phyloP scores from a whole-genome alignment of 2,329 filamentous ascomycete genomes.

The Neonectria faginata region DNA sequence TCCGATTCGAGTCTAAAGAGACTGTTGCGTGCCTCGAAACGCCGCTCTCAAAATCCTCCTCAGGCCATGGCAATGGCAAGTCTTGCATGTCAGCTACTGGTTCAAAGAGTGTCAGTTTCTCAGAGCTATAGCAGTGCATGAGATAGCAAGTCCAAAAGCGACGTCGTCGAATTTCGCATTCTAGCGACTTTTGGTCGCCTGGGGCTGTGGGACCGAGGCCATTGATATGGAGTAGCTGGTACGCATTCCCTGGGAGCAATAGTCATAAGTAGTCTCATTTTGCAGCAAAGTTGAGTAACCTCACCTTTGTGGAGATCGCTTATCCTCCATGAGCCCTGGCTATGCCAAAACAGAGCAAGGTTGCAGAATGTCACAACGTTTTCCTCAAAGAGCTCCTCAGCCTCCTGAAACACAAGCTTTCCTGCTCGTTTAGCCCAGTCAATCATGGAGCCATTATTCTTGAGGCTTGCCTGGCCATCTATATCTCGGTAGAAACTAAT shows the following conservation, averaged over 20 bases:
- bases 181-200: neutral
- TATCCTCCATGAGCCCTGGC: constrained; percentile 37
- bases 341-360: constrained; percentile 39
- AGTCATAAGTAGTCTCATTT: no score
- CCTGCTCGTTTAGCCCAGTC: constrained; percentile 35
- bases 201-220: no score
- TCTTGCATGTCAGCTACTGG: constrained; percentile 9
- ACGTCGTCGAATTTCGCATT: constrained; percentile 20
- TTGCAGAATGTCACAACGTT: constrained; percentile 36
- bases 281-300: no score
- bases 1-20: neutral
- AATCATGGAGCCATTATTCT: constrained; percentile 7
- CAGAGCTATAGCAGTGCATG: constrained; percentile 30
- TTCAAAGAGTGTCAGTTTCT: constrained; percentile 18
- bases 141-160: constrained; percentile 35
- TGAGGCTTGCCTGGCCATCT: fast-evolving
- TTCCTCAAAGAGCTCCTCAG: constrained; percentile 25
- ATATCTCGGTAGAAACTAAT: constrained; percentile 34
- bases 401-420: constrained; percentile 26
- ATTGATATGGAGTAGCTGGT: constrained; percentile 31
- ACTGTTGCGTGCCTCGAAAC: neutral
- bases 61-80: constrained; percentile 26
- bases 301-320: constrained; percentile 36
- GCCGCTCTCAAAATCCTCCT: constrained; percentile 15
- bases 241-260: constrained; percentile 27